Evolutionary conservation across 2,329 filamentous ascomycete species (phyloP).

Genomic region (Diplodia seriata): DNA sequence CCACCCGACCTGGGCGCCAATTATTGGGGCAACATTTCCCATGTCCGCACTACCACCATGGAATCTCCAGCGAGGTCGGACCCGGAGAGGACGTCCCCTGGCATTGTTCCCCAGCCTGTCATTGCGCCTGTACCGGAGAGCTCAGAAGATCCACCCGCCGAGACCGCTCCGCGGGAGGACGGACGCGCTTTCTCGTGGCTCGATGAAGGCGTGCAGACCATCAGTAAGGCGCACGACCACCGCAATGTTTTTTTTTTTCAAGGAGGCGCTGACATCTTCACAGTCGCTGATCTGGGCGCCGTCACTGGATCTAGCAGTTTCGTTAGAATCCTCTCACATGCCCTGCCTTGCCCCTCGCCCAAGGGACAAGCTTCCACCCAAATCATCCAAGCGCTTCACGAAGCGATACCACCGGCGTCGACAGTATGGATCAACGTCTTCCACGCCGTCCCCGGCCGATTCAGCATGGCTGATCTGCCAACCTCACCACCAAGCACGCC

Average conservation of each 20-base stretch:
- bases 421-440: slow-evolving; percentile 69
- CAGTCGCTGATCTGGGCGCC: slow-evolving; percentile 45
- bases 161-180: neutral
- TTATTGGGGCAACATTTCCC: slow-evolving; percentile 50
- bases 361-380: slow-evolving; percentile 60
- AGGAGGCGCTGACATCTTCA: slow-evolving; percentile 23
- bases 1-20: slow-evolving; percentile 52
- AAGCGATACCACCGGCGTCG: slow-evolving; percentile 56
- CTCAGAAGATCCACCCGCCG: slow-evolving; percentile 34
- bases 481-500: slow-evolving; percentile 69
- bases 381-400: slow-evolving; percentile 63
- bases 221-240: slow-evolving; percentile 41
- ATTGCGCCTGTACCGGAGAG: slow-evolving; percentile 30
- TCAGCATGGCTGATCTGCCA: slow-evolving; percentile 67
- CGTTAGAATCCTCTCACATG: slow-evolving; percentile 66
- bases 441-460: slow-evolving; percentile 67
- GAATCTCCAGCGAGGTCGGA: slow-evolving; percentile 52
- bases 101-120: slow-evolving; percentile 14
- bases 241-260: neutral
- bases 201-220: slow-evolving; percentile 41
- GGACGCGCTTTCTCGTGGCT: slow-evolving; percentile 42
- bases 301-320: slow-evolving; percentile 47
- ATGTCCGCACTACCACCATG: slow-evolving; percentile 45
- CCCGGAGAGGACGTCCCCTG: slow-evolving; percentile 37
- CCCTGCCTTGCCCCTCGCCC: slow-evolving; percentile 62